Evolutionary conservation across 2,329 filamentous ascomycete genomes (phyloP), one percentile per base, ranked within the genome.

Genomic region (Hysterium pulicare): DNA sequence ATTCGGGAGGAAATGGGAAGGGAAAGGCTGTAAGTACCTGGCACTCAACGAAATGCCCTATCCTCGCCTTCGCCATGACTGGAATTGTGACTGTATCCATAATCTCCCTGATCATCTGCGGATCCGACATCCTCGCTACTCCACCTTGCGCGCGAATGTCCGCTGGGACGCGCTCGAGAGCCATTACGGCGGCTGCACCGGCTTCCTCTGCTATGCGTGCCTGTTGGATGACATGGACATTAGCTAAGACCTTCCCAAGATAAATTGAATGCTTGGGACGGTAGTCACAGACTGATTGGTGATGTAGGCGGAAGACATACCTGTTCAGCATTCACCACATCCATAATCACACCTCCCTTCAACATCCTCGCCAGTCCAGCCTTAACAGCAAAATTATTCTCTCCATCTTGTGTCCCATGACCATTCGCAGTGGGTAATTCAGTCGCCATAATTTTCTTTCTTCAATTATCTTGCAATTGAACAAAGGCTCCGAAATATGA

Each of bases 291-390:
- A 32, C 5, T 16, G 21, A 15, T 41, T 24, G 15, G 30, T 42
- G 23, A 21, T 24, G 33, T 31, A 17, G 8, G 37, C 23, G 11
- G n/a, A 31, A 31, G 42, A 35, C 58, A 43, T 66, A 82, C 82
- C 74, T 87, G 90, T 64, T 88, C 86, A 20, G 90, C 87, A 68
- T 91, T 88, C 50, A 94, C 89, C 45, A 97, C 93, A 71, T 98
- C 93, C 93, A 98, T 98, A 72, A 98, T 98, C 53, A 98, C 93
- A 61, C 93, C 93, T 66, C 93, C 93, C 78, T 97, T 96, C 71
- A 97, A 77, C 93, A 98, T 98, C 71, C 95, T 87, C 19, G 93
- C 93, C 52, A 98, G 77, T 46, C 91, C 93, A 41, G 89, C 86
- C 80, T 98, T 98, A 78, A 96, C 84, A 55, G 84, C 84, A 71